Conservation (phyloP, 163 green algal genomes). For the Scenedesmus sp. region DNA sequence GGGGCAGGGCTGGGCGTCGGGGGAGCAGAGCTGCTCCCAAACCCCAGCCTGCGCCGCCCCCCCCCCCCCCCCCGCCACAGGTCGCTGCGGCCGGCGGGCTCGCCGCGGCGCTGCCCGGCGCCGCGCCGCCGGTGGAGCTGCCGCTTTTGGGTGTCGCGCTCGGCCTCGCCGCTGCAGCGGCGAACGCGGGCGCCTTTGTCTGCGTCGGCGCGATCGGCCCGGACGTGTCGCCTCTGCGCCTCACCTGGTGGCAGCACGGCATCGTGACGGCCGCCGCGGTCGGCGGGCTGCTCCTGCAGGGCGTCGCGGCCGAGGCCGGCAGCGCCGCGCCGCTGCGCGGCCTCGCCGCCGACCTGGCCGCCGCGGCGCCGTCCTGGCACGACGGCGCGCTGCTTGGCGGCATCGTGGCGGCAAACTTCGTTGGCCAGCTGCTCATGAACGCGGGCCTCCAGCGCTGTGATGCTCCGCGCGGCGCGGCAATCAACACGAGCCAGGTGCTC, state of each 20-base stretch:
- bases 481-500: conserved; percentile 21
- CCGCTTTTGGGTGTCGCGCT: not conserved
- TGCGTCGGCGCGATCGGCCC: conserved; percentile 16
- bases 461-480: not conserved
- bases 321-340: not conserved
- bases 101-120: not conserved
- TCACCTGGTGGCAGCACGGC: conserved; percentile 24
- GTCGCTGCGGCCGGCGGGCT: no score
- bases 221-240: not conserved
- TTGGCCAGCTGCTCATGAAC: conserved; percentile 31
- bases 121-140: no score
- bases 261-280: conserved; percentile 21
- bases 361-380: not conserved
- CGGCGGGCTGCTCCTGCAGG: not conserved
- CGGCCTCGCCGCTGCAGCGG: conserved; percentile 24
- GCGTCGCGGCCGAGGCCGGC: not conserved
- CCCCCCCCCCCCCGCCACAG: no score
- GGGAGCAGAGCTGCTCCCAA: no score
- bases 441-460: conserved; percentile 20
- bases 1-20: no score
- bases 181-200: conserved; percentile 33
- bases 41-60: no score
- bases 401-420: conserved; percentile 6
- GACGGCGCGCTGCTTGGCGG: conserved; percentile 1
- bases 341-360: not conserved